Conservation (phyloP, 2,329 filamentous ascomycete genomes). For the Pseudogymnoascus sp. region DNA sequence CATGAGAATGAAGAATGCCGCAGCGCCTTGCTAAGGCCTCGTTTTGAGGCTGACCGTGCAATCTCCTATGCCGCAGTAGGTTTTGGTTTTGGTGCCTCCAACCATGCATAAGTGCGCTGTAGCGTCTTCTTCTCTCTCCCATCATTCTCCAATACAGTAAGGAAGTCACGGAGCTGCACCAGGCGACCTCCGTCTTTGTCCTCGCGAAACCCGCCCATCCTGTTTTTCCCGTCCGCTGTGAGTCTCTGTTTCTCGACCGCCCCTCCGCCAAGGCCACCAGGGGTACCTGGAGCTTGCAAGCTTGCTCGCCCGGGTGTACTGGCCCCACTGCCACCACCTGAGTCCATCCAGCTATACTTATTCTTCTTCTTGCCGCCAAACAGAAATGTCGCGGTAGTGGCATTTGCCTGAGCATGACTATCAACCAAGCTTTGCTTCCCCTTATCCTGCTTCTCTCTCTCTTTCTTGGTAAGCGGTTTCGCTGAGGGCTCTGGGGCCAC, state of each 20-base stretch:
- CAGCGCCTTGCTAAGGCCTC: not conserved
- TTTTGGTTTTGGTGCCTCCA: conserved; percentile 26
- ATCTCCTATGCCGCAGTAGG: not conserved
- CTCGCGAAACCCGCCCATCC: conserved; percentile 70
- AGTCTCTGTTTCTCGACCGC: conserved; percentile 36
- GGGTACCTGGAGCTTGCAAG: conserved; percentile 31
- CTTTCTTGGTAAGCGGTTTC: conserved; percentile 79
- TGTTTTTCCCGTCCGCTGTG: conserved; percentile 51
- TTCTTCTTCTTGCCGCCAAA: conserved; percentile 60
- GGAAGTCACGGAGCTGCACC: conserved; percentile 78
- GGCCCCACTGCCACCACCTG: conserved; percentile 45
- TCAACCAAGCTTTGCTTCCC: conserved; percentile 67
- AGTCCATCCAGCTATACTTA: conserved; percentile 70
- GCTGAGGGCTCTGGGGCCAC: conserved; percentile 55
- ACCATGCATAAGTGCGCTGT: conserved; percentile 35
- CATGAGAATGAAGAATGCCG: not conserved
- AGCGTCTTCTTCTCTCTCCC: conserved; percentile 58
- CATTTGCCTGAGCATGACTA: conserved; percentile 74
- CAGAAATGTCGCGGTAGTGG: conserved; percentile 70
- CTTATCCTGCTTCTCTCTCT: conserved; percentile 68
- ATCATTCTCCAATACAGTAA: conserved; percentile 72
- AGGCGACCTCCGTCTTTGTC: conserved; percentile 67
- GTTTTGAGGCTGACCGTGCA: not conserved
- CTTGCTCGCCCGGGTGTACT: conserved; percentile 38
- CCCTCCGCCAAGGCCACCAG: conserved; percentile 29